Conservation (phyloP, 2,329 filamentous ascomycete species). For the Talaromyces funiculosus region DNA sequence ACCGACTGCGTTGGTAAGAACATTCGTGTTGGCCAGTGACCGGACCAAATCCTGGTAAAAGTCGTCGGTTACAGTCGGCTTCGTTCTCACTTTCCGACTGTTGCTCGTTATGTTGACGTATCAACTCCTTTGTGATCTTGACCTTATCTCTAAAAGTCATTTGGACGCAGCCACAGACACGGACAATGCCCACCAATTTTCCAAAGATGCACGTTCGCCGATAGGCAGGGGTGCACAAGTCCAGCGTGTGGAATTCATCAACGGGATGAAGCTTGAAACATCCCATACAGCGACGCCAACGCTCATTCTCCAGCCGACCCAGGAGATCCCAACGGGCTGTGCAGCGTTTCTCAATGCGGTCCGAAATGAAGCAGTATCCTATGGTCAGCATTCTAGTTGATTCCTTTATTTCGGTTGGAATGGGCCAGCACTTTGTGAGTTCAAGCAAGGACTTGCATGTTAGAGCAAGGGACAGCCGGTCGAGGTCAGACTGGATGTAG, state of each 20-base stretch:
- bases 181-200: neutral
- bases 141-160: conserved; percentile 6
- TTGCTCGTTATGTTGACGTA: neutral
- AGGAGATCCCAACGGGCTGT: neutral
- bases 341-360: neutral
- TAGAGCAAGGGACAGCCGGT: neutral
- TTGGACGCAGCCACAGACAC: neutral
- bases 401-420: neutral
- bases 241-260: neutral
- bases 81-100: neutral
- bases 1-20: neutral
- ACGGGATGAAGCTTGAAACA: conserved; percentile 5
- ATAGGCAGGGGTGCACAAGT: neutral
- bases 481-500: neutral
- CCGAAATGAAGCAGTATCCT: too few relatives aligned
- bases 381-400: neutral
- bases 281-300: conserved; percentile 1
- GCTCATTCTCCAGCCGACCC: neutral
- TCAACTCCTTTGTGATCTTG: neutral
- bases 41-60: neutral
- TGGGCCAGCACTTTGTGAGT: neutral
- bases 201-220: neutral
- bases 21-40: conserved; percentile 1
- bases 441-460: neutral
- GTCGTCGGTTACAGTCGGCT: neutral